A percentile compares a stretch with the other conserved stretches of the same genome.
Evolutionary conservation across 495 filamentous ascomycete species (phyloP).

Genomic region (Lindgomyces ingoldianus): DNA sequence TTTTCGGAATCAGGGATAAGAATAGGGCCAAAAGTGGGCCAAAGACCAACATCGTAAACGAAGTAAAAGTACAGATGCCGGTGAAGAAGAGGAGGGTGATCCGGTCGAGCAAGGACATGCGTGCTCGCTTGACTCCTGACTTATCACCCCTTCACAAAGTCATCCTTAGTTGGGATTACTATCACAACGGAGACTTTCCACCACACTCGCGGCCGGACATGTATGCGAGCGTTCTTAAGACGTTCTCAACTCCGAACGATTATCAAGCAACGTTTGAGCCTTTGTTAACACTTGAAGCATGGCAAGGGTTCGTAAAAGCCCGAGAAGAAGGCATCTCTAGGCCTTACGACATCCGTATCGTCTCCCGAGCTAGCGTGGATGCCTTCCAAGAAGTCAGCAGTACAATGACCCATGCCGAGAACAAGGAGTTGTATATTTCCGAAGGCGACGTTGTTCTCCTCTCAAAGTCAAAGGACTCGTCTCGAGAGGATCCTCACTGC

Average conservation of each 20-base stretch:
- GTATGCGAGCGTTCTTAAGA: slow-evolving; percentile 72
- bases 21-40: slow-evolving; percentile 36
- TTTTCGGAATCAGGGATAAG: slow-evolving; percentile 56
- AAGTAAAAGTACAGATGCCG: slow-evolving; percentile 61
- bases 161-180: slow-evolving; percentile 91
- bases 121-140: slow-evolving; percentile 86
- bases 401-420: slow-evolving; percentile 65
- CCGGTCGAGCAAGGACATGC: slow-evolving; percentile 86
- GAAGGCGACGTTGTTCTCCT: slow-evolving; percentile 90
- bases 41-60: slow-evolving; percentile 49
- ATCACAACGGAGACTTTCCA: slow-evolving; percentile 80
- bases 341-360: slow-evolving; percentile 78
- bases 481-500: slow-evolving; percentile 69
- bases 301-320: slow-evolving; percentile 87
- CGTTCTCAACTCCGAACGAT: slow-evolving; percentile 69
- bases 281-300: slow-evolving; percentile 87
- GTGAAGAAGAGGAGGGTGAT: slow-evolving; percentile 76
- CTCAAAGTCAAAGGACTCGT: slow-evolving; percentile 64
- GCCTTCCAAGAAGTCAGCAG: slow-evolving; percentile 89
- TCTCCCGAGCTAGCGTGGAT: slow-evolving; percentile 85
- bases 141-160: slow-evolving; percentile 80
- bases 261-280: slow-evolving; percentile 92
- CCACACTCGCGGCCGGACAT: slow-evolving; percentile 66
- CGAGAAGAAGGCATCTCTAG: slow-evolving; percentile 82
- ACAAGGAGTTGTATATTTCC: slow-evolving; percentile 67